These are phyloP conservation scores for Ajuga chamaepitys DNA, from an alignment of 257 asterid species.

Conservation along the genomic window DNA sequence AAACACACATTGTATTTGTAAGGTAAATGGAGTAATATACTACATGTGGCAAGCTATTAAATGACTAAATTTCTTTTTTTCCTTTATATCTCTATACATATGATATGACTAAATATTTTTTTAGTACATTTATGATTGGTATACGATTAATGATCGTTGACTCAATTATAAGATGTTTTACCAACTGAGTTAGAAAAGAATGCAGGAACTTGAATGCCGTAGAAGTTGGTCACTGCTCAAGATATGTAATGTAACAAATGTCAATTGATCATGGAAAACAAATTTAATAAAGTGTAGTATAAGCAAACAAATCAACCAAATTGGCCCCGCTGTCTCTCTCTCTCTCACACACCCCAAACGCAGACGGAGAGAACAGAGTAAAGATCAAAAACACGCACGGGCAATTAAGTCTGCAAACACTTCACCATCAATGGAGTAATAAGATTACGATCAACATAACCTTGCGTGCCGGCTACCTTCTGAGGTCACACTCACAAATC, in stretches of 20 bases:
- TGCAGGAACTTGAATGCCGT: too few species aligned
- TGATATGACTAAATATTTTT: too few species aligned
- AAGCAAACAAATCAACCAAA: background rate
- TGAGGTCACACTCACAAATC: conserved; percentile 1
- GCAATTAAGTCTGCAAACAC: conserved; percentile 14
- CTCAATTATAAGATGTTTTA: too few species aligned
- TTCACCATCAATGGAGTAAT: conserved; percentile 53
- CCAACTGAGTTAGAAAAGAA: too few species aligned
- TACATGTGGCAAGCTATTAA: too few species aligned
- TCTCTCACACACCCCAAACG: background rate
- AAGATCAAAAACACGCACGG: background rate
- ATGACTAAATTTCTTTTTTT: too few species aligned
- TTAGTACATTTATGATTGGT: too few species aligned
- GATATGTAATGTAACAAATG: background rate
- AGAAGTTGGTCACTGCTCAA: background rate
- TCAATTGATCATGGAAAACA: background rate
- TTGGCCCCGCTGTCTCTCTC: background rate
- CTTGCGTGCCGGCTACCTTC: conserved; percentile 47
- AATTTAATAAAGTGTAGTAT: conserved; percentile 12
- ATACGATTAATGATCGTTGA: too few species aligned
- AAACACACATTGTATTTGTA: too few species aligned
- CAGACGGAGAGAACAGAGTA: conserved; percentile 2
- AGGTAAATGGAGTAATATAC: too few species aligned
- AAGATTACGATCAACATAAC: conserved; percentile 13
- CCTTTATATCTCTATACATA: too few species aligned